phyloP scores from a whole-genome alignment of 352 stramenopile genomes.

The Phytophthora vignae region DNA sequence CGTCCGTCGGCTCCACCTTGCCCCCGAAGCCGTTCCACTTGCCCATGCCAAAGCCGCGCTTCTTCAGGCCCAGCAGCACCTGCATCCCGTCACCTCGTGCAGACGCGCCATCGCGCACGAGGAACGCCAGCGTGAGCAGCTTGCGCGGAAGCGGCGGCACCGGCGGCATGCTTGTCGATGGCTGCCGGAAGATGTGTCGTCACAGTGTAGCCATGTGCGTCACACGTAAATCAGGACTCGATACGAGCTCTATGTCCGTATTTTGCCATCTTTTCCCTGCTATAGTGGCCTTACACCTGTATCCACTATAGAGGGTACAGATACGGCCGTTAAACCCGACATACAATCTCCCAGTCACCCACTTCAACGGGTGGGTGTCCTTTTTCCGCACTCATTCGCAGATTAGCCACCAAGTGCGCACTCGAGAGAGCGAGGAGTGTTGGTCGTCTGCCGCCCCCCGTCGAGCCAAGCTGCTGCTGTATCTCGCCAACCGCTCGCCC shows the following conservation, averaged over 20 bases:
- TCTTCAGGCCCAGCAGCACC: slow-evolving; percentile 89
- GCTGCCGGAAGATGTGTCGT: slow-evolving; percentile 1
- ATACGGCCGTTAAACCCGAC: neutral
- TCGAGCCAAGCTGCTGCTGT: slow-evolving; percentile 41
- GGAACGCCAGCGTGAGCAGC: slow-evolving; percentile 60
- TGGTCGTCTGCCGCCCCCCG: slow-evolving; percentile 13
- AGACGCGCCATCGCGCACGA: slow-evolving; percentile 40
- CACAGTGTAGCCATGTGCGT: slow-evolving; percentile 14
- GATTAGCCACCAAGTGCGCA: slow-evolving; percentile 14
- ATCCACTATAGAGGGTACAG: neutral
- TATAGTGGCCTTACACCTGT: neutral
- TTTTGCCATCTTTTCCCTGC: no score
- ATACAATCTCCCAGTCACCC: neutral
- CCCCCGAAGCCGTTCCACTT: slow-evolving; percentile 94
- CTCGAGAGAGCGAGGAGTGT: slow-evolving; percentile 23
- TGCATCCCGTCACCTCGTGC: slow-evolving; percentile 15
- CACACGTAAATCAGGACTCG: slow-evolving; percentile 18
- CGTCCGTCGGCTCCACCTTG: slow-evolving; percentile 86
- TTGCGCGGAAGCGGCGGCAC: slow-evolving; percentile 50
- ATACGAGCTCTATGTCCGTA: no score
- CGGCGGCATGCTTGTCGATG: slow-evolving; percentile 19
- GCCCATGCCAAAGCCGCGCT: slow-evolving; percentile 87
- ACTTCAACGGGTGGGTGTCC: neutral
- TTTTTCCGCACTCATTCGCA: slow-evolving; percentile 21
- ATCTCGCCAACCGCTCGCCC: slow-evolving; percentile 40